Conservation (phyloP, 306 rosid species). For the Pueraria montana region DNA sequence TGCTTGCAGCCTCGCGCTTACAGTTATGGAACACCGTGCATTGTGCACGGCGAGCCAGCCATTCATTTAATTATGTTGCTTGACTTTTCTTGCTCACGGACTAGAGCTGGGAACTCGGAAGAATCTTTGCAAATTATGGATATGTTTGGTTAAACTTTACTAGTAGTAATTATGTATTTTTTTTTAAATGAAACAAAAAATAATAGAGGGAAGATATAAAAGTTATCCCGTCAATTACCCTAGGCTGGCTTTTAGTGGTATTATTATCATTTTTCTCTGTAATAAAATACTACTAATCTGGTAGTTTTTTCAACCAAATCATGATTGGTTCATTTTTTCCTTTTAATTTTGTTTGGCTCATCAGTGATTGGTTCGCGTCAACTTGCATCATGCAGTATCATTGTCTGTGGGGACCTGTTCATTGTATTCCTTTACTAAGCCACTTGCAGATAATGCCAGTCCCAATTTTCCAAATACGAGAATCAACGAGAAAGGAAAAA, state of each 20-base stretch:
- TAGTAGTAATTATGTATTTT: no score
- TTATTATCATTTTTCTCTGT: no score
- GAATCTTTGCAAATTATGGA: conserved; percentile 27
- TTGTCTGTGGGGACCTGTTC: not conserved
- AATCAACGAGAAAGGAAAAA: not conserved
- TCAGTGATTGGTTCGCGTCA: conserved; percentile 36
- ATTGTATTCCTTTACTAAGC: conserved; percentile 22
- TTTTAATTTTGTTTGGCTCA: not conserved
- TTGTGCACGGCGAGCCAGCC: conserved; percentile 11
- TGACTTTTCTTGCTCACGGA: conserved; percentile 10
- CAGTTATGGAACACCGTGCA: conserved; percentile 5
- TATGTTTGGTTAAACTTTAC: no score
- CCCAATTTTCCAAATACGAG: not conserved
- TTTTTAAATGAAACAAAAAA: no score
- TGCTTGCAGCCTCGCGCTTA: not conserved
- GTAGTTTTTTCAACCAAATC: not conserved
- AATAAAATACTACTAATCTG: not conserved
- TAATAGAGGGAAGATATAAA: no score
- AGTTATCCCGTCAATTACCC: no score
- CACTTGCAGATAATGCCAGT: conserved; percentile 41
- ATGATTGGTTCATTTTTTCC: not conserved
- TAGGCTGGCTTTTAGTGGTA: no score
- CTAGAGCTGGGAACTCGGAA: not conserved
- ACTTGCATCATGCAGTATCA: conserved; percentile 33
- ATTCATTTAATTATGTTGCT: conserved; percentile 19